Conservation (phyloP, 2,329 filamentous ascomycete genomes). For the Teratosphaeria pseudoeucalypti region DNA sequence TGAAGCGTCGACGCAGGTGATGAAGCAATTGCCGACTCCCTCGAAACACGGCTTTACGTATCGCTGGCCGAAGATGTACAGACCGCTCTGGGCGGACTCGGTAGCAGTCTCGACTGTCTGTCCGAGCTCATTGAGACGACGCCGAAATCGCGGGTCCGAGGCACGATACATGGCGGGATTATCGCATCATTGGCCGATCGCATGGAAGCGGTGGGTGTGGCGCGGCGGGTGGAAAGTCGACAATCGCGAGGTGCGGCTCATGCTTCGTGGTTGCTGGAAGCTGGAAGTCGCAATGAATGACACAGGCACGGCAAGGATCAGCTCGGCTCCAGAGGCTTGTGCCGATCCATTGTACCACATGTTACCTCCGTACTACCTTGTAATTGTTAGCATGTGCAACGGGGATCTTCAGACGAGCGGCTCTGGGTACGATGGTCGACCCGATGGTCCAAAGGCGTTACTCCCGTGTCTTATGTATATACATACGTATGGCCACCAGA, state of each 20-base stretch:
- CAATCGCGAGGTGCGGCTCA: neutral
- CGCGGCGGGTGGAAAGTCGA: neutral
- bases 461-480: too few species aligned
- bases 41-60: conserved; percentile 75
- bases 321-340: neutral
- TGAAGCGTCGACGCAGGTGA: conserved; percentile 53
- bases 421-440: too few species aligned
- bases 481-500: too few species aligned
- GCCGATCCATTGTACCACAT: too few species aligned
- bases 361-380: too few species aligned
- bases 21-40: conserved; percentile 54
- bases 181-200: neutral
- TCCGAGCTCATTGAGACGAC: conserved; percentile 85
- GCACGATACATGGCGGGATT: conserved; percentile 45
- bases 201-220: neutral
- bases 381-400: neutral
- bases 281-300: neutral
- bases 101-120: conserved; percentile 85
- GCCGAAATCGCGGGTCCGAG: conserved; percentile 75
- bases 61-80: conserved; percentile 78
- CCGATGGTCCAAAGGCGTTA: too few species aligned
- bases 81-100: conserved; percentile 78
- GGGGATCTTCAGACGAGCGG: too few species aligned
- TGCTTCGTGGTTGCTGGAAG: neutral
- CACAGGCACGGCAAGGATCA: neutral